These are phyloP conservation scores for Boletus holoroseus DNA, from an alignment of 1,284 basidiomycete genomes.

Conservation along the genomic window DNA sequence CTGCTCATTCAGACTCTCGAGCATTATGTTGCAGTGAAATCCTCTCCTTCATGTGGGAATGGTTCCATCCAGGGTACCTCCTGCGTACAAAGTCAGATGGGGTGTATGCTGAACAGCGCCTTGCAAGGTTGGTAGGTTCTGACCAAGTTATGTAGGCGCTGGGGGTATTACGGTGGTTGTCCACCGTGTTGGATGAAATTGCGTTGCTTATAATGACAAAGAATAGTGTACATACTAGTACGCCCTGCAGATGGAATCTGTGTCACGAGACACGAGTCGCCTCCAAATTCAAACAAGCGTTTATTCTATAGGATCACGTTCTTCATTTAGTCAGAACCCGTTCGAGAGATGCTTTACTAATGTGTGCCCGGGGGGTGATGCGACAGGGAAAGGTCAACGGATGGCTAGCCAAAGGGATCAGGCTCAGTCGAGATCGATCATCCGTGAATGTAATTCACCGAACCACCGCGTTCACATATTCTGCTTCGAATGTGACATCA, in stretches of 20 bases:
- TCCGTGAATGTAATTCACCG: conserved; percentile 10
- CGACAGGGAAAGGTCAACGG: conserved; percentile 16
- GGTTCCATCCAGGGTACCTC: neutral
- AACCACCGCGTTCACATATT: conserved; percentile 8
- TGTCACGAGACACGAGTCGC: neutral
- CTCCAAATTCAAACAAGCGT: neutral
- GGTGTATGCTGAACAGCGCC: too few species aligned
- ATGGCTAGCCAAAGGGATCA: conserved; percentile 7
- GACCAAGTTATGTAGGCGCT: neutral
- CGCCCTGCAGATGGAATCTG: neutral
- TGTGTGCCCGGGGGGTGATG: conserved; percentile 12
- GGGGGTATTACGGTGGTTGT: neutral
- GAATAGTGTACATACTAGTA: neutral
- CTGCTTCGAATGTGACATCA: conserved; percentile 16
- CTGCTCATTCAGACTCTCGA: too few species aligned
- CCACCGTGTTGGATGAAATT: neutral
- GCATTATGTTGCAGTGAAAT: too few species aligned
- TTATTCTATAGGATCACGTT: neutral
- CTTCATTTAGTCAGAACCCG: neutral
- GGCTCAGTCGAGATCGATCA: neutral
- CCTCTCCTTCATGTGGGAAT: neutral
- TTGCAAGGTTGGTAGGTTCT: neutral
- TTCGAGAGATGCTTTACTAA: conserved; percentile 12
- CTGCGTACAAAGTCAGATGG: neutral
- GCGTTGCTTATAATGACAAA: neutral